phyloP scores from a whole-genome alignment of 495 filamentous ascomycete genomes.

The Aspergillus indologenus region DNA sequence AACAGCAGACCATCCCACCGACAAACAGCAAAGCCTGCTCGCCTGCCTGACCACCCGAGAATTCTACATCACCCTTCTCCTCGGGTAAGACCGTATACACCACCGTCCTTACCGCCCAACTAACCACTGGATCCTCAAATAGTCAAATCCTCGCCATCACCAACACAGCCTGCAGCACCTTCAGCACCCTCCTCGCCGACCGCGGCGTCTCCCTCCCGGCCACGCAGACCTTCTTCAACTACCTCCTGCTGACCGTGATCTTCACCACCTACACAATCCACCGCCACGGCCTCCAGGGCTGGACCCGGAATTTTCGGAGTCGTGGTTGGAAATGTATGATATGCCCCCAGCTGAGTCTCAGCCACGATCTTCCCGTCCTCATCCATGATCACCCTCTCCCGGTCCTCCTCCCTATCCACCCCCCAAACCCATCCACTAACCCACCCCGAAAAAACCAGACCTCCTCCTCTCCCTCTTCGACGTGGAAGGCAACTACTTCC shows the following conservation, averaged over 20 bases:
- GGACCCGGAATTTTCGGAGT: constrained; percentile 55
- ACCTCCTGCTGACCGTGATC: constrained; percentile 75
- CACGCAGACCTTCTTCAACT: constrained; percentile 95
- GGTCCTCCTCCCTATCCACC: not conserved
- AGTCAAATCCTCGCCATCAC: constrained; percentile 83
- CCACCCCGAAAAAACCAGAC: constrained; percentile 38
- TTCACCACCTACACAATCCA: constrained; percentile 83
- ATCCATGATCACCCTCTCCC: no score
- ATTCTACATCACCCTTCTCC: constrained; percentile 76
- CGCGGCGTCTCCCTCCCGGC: constrained; percentile 84
- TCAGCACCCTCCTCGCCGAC: constrained; percentile 68
- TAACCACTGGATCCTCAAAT: not conserved
- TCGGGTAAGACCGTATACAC: constrained; percentile 55
- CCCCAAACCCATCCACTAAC: constrained; percentile 11
- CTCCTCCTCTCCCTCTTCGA: constrained; percentile 89
- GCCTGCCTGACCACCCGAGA: constrained; percentile 78
- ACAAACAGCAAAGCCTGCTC: constrained; percentile 57
- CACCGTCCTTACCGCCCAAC: not conserved
- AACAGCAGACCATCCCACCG: constrained; percentile 43
- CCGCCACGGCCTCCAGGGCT: constrained; percentile 72
- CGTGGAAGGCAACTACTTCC: constrained; percentile 97
- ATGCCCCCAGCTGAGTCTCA: no score
- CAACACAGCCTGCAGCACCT: constrained; percentile 86
- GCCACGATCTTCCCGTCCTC: no score
- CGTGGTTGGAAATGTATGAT: constrained; percentile 86